Evolutionary conservation across 306 rosid species (phyloP), one percentile per base, ranked within the genome.

Genomic region (Dalbergia cultrata): DNA sequence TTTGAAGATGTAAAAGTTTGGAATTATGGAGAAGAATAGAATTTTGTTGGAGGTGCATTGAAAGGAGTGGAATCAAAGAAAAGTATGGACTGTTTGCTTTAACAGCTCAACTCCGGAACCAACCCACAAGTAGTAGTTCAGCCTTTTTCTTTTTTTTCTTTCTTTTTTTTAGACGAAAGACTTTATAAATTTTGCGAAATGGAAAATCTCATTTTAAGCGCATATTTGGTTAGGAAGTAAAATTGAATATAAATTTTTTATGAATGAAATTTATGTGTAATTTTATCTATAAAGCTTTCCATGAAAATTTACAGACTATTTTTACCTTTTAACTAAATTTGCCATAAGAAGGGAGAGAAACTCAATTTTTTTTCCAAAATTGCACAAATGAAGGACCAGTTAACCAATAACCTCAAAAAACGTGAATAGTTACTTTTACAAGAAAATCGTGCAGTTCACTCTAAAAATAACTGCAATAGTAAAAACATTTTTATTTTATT

Each of bases 31-130:
- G 64, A 79, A 33, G 58, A 21, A 60, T 60, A 19, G 64, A 88
- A 66, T 88, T 69, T 69, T 37, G 34, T 67, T 70, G 17, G 9
- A 26, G 44, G 60, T 60, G 76, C 17, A 17, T n/a, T 16, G n/a
- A 76, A 75, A 84, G 53, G 86, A 80, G 91, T 85, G 75, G 91
- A 83, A 85, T 83, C 83, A 70, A 87, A 84, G 86, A 75, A 86
- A 88, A 54, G 60, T 8, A 54, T 67, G 54, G 69, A 70, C 58
- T 56, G 45, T 75, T 45, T 50, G 70, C 77, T 12, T 58, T 45
- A 80, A 45, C 72, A 56, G 11, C 57, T 50, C 57, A 50, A 14
- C 57, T 50, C 57, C 13, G 1, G 57, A 13, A 49, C n/a, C 54
- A 49, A 49, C 54, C 6, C 13, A 49, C n/a, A 12, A 4, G 3